Base-by-base conservation (phyloP, 169 alveolate species). In the Plasmodium vivax region DNA sequence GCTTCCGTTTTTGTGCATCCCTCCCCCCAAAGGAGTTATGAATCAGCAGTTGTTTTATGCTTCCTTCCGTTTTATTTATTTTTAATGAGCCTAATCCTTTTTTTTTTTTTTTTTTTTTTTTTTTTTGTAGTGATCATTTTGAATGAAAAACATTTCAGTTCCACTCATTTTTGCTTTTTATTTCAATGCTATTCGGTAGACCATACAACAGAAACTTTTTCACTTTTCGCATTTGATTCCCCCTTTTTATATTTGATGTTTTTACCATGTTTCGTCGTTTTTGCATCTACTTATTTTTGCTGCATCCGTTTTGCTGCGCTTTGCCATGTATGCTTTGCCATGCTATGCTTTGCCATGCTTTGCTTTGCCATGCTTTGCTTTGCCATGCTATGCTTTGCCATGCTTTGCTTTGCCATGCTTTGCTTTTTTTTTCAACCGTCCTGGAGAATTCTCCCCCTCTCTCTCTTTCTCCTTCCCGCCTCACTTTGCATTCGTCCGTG, bases 1-100 rank as follows among this genome's bases (percentile, higher is more conserved):
- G 27, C 32, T n/a, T 23, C 56, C 38, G 54, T 85, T 85, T 74
- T 75, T 77, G 77, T 68, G 77, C 43, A 68, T 27, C 77, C 34
- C 77, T 68, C 43, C 41, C 77, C 36, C 77, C 38, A 68, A 27
- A 68, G 38, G 77, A 9, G n/a, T 68, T 68, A 68, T 23, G 41
- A 2, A 68, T 68, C 32, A 68, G n/a, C 77, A 68, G 77, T 68
- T 68, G 77, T 68, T 68, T 68, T 27, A 68, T 68, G 34, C 12
- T 68, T 68, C 77, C 77, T 36, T 30, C 77, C 77, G 38, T 23
- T 27, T 27, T 27, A 68, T 68, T 68, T 68, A 68, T 68, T 68
- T 68, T 68, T 68, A 68, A 68, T 68, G 77, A 68, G n/a, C n/a
- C 14, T 27, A 23, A 23, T 68, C 43, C 38, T 56, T 56, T 56